Evolutionary conservation across 306 rosid genomes (phyloP), one percentile per base, ranked within the genome.

Genomic region (Fragaria vesca): DNA sequence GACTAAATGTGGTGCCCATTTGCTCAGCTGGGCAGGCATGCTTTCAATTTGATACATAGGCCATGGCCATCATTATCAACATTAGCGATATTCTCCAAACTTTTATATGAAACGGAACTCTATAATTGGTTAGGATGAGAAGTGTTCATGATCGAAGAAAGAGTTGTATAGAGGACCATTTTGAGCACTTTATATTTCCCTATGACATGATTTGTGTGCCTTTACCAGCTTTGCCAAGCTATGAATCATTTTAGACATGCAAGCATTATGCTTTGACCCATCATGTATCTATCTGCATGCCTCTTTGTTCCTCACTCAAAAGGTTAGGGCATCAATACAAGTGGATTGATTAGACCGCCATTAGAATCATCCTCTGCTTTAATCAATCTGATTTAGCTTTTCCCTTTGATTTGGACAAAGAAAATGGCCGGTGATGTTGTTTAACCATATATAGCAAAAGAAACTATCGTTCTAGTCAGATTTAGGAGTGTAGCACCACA

Each of bases 241-340:
- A 24, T 60, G 32, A 60, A 43, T 75, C 78, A 75, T 75, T 45
- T 45, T 60, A 42, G 71, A 26, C 71, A 43, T 61, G 66, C 66
- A 28, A 11, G 66, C 66, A 34, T 32, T 63, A 10, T 62, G 40
- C 71, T 45, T 77, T 67, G 75, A 57, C 60, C 67, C 73, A 76
- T 46, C 47, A 43, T 43, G 47, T 43, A 42, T 43, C 47, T 43
- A n/a, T 54, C 28, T 77, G 80, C 68, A 30, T 62, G 42, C 68
- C 20, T 62, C n/a, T 15, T 32, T 62, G 20, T 71, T 43, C 6
- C 45, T 42, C 12, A 26, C 38, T 30, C 42, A 24, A 60, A 60
- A 60, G 36, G 36, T 43, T 2, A 43, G 47, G 47, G 66, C 66
- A 26, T 60, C 66, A 24, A 32, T 8, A 57, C 63, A 21, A 57